These are phyloP conservation scores for Fraxinus velutina DNA, from an alignment of 305 asterid genomes.

Conservation along the genomic window DNA sequence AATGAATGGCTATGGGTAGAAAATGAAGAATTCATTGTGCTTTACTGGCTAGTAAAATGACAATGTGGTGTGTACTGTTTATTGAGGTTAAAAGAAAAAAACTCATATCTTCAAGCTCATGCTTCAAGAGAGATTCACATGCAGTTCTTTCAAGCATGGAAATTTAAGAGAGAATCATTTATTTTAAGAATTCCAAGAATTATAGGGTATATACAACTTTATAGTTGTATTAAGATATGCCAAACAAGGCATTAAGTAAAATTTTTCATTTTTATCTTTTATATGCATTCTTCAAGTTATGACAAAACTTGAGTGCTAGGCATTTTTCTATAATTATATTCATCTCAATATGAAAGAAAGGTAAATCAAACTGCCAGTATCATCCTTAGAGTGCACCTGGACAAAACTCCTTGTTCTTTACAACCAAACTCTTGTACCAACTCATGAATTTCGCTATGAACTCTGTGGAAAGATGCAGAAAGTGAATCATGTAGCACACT, in stretches of 20 bases:
- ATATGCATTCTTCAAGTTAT: neutral
- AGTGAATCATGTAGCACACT: neutral
- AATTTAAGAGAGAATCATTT: neutral
- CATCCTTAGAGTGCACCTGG: neutral
- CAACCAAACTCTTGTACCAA: constrained; percentile 38
- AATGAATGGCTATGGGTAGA: neutral
- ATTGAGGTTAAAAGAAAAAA: neutral
- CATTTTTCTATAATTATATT: neutral
- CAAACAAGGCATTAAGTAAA: neutral
- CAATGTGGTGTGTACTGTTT: neutral
- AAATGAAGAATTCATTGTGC: neutral
- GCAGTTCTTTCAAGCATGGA: neutral
- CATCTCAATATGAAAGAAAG: neutral
- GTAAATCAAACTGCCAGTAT: neutral
- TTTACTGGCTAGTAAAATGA: neutral
- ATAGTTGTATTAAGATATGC: neutral
- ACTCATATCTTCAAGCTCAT: neutral
- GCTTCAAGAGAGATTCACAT: neutral
- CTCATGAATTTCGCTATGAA: constrained; percentile 49
- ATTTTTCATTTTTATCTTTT: neutral
- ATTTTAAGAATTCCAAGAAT: neutral
- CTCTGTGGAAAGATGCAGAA: constrained; percentile 27
- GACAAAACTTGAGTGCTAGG: neutral
- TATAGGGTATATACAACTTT: neutral
- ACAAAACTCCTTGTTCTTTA: constrained; percentile 23